Conservation (phyloP, 768 basidiomycete genomes). For the Paxillus involutus region DNA sequence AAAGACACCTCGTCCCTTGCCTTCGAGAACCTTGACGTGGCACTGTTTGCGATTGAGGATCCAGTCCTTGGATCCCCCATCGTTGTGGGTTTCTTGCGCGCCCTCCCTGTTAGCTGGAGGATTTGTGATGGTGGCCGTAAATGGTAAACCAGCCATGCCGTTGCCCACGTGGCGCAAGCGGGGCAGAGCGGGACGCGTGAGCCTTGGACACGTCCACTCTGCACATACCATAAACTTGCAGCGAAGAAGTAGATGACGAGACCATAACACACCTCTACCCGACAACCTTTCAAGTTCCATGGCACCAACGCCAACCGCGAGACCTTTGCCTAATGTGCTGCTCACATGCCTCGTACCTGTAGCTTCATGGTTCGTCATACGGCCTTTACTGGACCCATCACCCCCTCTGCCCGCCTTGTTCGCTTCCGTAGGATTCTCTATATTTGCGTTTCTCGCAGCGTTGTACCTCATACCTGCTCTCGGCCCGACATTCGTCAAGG, state of each 20-base stretch:
- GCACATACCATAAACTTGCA: neutral
- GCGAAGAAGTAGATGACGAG: neutral
- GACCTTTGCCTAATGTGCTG: conserved; percentile 52
- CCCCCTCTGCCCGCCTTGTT: conserved; percentile 74
- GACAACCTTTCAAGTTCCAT: conserved; percentile 10
- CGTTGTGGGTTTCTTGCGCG: neutral
- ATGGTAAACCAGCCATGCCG: conserved; percentile 12
- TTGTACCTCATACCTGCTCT: conserved; percentile 82
- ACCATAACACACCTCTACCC: neutral
- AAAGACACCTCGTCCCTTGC: conserved; percentile 64
- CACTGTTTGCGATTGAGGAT: conserved; percentile 49
- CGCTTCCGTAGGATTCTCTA: conserved; percentile 78
- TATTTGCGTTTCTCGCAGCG: conserved; percentile 78
- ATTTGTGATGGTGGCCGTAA: conserved; percentile 6
- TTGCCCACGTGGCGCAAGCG: neutral
- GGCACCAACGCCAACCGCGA: conserved; percentile 33
- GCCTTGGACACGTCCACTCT: neutral
- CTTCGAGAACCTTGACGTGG: conserved; percentile 40
- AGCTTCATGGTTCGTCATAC: conserved; percentile 69
- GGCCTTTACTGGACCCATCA: conserved; percentile 68
- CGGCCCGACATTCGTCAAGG: conserved; percentile 75
- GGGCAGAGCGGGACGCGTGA: no score
- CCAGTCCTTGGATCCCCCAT: neutral
- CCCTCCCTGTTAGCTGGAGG: neutral
- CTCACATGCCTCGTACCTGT: conserved; percentile 64